Evolutionary conservation across 768 basidiomycete genomes (phyloP), one percentile per base, ranked within the genome.

Genomic region (Lactifluus volemus): DNA sequence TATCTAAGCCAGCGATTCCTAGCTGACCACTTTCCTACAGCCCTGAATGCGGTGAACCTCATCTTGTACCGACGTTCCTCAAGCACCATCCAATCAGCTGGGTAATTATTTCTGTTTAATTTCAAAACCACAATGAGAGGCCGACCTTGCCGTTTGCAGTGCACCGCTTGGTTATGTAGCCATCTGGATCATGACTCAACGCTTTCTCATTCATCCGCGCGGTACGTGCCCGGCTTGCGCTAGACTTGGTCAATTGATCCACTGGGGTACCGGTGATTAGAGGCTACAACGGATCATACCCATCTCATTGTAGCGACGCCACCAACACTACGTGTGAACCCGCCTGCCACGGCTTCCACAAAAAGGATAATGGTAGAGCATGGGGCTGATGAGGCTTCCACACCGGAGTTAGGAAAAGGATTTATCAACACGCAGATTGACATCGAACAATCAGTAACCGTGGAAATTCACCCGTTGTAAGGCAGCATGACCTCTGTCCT

Each of bases 181-280:
- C 25, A 71, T 71, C 10, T 73, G 72, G 73, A 73, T 72, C 58
- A 73, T 69, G 73, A 70, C 68, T 62, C 73, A 74, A 58, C 68
- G 69, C 15, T 67, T 74, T 63, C 68, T 74, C 58, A 72, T 72
- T 44, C 71, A 73, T 44, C 68, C 73, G 19, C 70, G 67, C 30
- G 68, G 73, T 72, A 63, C 58, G 69, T 55, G 12, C 41, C 25
- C 48, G 5, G 36, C 29, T 14, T 32, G 3, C 14, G 15, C 19
- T 32, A 2, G n/a, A n/a, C 19, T 7, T 19, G 19, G 19, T 45
- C 4, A 21, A 9, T 45, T 45, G 44, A 45, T 21, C n/a, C 10
- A 25, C 25, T 25, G 25, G 25, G 25, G 25, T 25, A 25, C 25
- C 10, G 17, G 21, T 42, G 42, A 12, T 17, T 42, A 42, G 42